Evolutionary conservation across 2,329 filamentous ascomycete genomes (phyloP), one percentile per base, ranked within the genome.

Genomic region (Periconia sp.): DNA sequence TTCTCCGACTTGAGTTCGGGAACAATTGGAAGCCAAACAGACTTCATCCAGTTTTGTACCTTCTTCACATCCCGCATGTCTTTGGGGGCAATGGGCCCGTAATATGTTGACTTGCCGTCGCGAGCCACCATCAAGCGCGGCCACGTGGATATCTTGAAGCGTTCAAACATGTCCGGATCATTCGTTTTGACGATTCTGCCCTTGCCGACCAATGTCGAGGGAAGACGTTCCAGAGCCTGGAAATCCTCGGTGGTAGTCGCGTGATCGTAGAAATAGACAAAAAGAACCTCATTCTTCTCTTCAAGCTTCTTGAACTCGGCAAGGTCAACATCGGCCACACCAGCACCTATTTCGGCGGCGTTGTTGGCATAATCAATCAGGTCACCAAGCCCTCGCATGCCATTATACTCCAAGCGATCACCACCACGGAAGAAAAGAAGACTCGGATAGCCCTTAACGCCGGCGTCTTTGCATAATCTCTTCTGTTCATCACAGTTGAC

Each of bases 71-170:
- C 90, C 54, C 94, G 88, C 90, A 97, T 97, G 64, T 96, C 92
- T 65, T 88, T 85, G 1, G 94, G 94, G 0, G 91, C 89, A 40
- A 97, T 82, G 8, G 89, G 90, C 27, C 86, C 89, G 73, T 95
- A 99, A 74, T 97, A 97, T 1, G 87, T 93, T 40, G 94, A 88
- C 43, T 92, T 87, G 10, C 92, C 92, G 70, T 97, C 92, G 54
- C 94, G 84, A 13, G 91, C 90, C 3, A 97, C 94, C 55, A 99
- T 76, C 42, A 99, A 79, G 52, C 93, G 87, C n/a, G 94, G 94
- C 91, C 92, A 97, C 0, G 93, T 97, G 3, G 90, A 92, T 66
- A 99, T 94, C 81, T 95, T 96, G 82, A 92, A 99, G 53, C 91
- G 84, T 44, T 91, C 83, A 55, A 84, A 88, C 53, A 99, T 80